Conservation (phyloP, 2,329 filamentous ascomycete species). For the Monosporascus cannonballus region DNA sequence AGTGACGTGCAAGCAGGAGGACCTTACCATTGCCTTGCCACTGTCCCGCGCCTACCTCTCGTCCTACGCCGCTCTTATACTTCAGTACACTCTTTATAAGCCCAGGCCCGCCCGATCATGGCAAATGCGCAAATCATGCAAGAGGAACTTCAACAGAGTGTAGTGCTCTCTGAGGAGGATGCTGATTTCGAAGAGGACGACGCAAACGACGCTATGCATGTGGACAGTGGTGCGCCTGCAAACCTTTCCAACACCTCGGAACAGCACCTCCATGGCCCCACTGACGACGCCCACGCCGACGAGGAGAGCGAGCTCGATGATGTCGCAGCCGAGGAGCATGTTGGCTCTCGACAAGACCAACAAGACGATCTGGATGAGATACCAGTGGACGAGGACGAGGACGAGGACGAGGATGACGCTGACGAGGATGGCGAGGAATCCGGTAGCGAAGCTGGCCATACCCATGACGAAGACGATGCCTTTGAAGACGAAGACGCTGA, state of each 20-base stretch:
- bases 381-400: constrained; percentile 25
- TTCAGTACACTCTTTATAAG: not conserved
- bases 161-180: constrained; percentile 43
- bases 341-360: constrained; percentile 4
- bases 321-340: constrained; percentile 7
- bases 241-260: constrained; percentile 11
- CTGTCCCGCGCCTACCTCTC: not conserved
- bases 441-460: constrained; percentile 23
- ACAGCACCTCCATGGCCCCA: constrained; percentile 15
- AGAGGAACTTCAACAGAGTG: constrained; percentile 52
- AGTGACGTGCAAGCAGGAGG: not conserved
- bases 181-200: constrained; percentile 34
- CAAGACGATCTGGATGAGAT: constrained; percentile 10
- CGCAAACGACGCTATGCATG: constrained; percentile 21
- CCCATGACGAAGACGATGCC: constrained; percentile 29
- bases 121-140: constrained; percentile 48
- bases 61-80: not conserved
- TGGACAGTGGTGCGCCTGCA: constrained; percentile 13
- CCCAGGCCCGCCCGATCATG: constrained; percentile 29
- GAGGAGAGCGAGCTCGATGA: constrained; percentile 19
- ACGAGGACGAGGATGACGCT: constrained; percentile 21
- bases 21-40: not conserved
- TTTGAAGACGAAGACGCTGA: constrained; percentile 36
- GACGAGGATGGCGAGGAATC: constrained; percentile 14
- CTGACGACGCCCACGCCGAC: constrained; percentile 14